Percentiles rank a stretch among this genome's conserved stretches.
Evolutionary conservation across 116 monocot species (phyloP).

Genomic region (Papilionanthe hybrid): DNA sequence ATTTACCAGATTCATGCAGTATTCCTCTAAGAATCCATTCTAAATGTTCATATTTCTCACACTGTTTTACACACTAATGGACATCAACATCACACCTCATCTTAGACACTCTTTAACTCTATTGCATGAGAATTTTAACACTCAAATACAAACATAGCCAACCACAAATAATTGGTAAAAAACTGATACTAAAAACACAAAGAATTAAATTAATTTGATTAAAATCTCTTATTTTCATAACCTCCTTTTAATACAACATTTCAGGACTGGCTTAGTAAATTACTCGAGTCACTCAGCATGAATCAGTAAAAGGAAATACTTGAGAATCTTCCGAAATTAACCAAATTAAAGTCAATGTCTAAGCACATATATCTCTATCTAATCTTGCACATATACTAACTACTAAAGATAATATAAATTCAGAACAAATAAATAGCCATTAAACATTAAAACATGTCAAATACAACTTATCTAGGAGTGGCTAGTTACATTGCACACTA

Average conservation of each 20-base stretch:
- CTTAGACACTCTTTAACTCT: background rate
- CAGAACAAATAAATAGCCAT: background rate
- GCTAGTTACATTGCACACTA: background rate
- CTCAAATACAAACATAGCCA: background rate
- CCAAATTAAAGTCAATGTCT: background rate
- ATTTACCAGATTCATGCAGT: background rate
- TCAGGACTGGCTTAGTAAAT: background rate
- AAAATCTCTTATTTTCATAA: background rate
- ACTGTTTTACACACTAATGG: background rate
- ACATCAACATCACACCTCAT: background rate
- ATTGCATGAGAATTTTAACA: background rate
- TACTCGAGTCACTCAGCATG: background rate
- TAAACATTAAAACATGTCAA: background rate
- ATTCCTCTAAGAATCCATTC: background rate
- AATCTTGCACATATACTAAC: background rate
- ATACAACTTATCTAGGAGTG: background rate
- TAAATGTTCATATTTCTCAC: background rate
- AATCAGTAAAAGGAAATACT: background rate
- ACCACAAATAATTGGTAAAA: background rate
- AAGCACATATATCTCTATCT: background rate
- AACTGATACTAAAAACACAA: background rate
- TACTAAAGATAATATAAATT: background rate
- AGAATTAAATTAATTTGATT: background rate
- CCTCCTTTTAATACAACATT: background rate
- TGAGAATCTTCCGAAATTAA: background rate